Base-by-base conservation (phyloP, 83 land plant species). In the Isoetes engelmannii region DNA sequence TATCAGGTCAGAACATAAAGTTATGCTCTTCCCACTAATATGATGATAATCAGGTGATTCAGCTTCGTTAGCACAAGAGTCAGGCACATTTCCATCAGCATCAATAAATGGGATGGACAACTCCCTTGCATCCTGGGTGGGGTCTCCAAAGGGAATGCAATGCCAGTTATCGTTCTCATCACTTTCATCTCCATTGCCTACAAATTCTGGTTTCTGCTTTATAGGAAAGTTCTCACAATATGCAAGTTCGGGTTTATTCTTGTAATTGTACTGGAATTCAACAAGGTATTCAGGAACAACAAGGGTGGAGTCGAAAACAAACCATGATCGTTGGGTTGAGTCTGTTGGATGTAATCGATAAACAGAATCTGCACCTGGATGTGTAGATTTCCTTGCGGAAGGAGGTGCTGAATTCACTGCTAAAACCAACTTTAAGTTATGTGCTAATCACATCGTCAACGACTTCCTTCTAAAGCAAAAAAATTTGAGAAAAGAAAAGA, bases 331-430 rank as follows among this genome's bases (percentile, higher is more conserved):
- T 43, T 79, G 81, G 54, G 55, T 69, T 9, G 81, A 57, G 57
- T 79, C 81, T 57, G 43, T 10, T 54, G 81, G 81, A 50, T 79
- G 81, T 4, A 75, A 53, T 55, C 78, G 69, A 57, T 74, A 79
- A n/a, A 79, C 81, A 47, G 81, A 79, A 48, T 79, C 81, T 6
- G 81, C 81, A 64, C 74, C 61, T 58, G 81, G 81, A 57, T 79
- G 74, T 51, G 73, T 57, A 47, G 69, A n/a, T 44, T 79, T 79
- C 47, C 56, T 74, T 5, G 71, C 49, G 7, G 56, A 20, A 47
- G 17, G 72, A n/a, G 67, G 41, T 4, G 47, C 66, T 5, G 56
- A 63, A 5, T 63, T 64, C 44, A 60, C 81, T 69, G 77, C 81
- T 18, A 51, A 28, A 46, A n/a, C 69, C 55, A 67, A 5, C 47